Evolutionary conservation across 192 early-diverging fungal genomes (phyloP).

Genomic region (Chytriomyces sp.): DNA sequence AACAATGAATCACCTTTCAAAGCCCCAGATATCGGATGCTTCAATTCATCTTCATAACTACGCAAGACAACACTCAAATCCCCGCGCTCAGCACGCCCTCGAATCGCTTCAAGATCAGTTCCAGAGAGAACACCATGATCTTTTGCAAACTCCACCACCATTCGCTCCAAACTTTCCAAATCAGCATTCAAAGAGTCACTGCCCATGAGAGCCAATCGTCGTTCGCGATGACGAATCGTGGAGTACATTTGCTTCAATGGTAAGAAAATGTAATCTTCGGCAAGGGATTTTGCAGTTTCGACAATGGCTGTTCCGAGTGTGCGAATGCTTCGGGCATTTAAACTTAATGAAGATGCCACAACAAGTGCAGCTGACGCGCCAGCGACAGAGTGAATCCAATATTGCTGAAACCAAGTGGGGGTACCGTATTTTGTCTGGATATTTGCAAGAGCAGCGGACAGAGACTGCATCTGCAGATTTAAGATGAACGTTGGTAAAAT

Average conservation of each 20-base stretch:
- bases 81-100: conserved; percentile 69
- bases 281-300: conserved; percentile 69
- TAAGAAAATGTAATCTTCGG: conserved; percentile 77
- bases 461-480: background rate
- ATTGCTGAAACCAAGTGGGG: conserved; percentile 62
- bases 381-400: conserved; percentile 73
- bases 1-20: conserved; percentile 17
- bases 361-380: conserved; percentile 55
- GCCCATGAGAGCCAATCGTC: conserved; percentile 75
- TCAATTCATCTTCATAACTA: conserved; percentile 80
- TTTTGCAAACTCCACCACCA: conserved; percentile 83
- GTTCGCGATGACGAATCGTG: conserved; percentile 81
- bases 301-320: conserved; percentile 55
- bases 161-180: conserved; percentile 81
- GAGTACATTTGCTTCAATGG: conserved; percentile 74
- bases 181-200: conserved; percentile 79
- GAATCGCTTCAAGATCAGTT: conserved; percentile 45
- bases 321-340: conserved; percentile 55
- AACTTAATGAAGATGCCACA: conserved; percentile 27
- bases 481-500: background rate
- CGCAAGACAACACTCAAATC: conserved; percentile 81
- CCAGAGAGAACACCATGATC: conserved; percentile 47
- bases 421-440: conserved; percentile 56
- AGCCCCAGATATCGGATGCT: conserved; percentile 49
- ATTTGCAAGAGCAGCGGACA: background rate